Evolutionary conservation across 306 rosid species (phyloP).

Genomic region (Fragaria ananassa): DNA sequence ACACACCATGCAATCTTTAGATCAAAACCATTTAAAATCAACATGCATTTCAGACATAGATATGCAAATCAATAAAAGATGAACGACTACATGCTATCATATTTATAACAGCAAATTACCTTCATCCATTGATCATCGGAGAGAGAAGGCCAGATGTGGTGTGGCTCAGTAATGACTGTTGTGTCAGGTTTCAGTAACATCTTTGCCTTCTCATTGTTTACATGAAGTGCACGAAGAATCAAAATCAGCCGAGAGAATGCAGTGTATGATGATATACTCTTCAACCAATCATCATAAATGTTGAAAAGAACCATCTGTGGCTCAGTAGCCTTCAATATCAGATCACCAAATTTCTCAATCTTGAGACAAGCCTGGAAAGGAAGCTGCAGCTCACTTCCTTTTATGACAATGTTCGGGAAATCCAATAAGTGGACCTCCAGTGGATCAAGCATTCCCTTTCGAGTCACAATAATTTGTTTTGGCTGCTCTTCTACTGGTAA

Average conservation of each 20-base stretch:
- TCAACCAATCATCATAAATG: conserved; percentile 98
- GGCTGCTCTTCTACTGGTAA: conserved; percentile 99
- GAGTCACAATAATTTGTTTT: conserved; percentile 95
- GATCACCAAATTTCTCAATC: conserved; percentile 97
- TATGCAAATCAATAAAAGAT: background rate
- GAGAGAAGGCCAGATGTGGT: conserved; percentile 99
- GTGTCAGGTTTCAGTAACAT: conserved; percentile 98
- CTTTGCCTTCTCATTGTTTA: conserved; percentile 96
- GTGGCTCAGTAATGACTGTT: conserved; percentile 87
- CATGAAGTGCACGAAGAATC: conserved; percentile 94
- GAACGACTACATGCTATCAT: background rate
- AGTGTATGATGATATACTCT: conserved; percentile 94
- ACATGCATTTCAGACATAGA: background rate
- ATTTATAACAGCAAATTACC: conserved; percentile 36
- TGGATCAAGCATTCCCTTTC: conserved; percentile 99
- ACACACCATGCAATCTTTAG: background rate
- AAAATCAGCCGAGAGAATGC: conserved; percentile 95
- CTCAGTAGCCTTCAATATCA: conserved; percentile 96
- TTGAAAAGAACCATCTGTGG: conserved; percentile 99
- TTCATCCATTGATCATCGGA: conserved; percentile 99
- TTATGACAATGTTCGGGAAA: conserved; percentile 93
- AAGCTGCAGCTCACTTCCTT: conserved; percentile 99
- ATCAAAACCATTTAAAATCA: background rate
- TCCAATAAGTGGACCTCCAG: conserved; percentile 94
- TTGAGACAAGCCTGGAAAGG: conserved; percentile 99